phyloP scores from a whole-genome alignment of 2,329 filamentous ascomycete species.

The Fusarium tanahbumbuense region DNA sequence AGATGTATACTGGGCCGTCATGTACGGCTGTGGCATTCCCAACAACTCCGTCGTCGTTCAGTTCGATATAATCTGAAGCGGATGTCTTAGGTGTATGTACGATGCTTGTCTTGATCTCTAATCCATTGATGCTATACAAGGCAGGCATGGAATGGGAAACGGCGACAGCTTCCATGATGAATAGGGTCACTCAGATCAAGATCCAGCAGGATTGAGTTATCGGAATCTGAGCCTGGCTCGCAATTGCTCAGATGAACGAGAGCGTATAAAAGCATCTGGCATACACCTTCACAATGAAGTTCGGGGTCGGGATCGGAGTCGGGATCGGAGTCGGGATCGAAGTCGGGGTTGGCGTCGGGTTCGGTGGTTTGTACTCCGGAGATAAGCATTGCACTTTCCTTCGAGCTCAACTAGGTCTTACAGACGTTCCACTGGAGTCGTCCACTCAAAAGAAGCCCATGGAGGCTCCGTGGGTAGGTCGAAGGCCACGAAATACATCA shows the following conservation, averaged over 20 bases:
- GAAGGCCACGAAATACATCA: too few relatives aligned
- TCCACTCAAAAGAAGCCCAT: neutral
- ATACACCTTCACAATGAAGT: neutral
- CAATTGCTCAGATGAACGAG: neutral
- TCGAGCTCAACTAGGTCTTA: neutral
- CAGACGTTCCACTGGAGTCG: neutral
- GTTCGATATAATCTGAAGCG: neutral
- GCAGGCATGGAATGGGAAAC: constrained; percentile 1
- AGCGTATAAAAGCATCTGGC: neutral
- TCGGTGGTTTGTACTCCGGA: neutral
- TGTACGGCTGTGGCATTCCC: constrained; percentile 10
- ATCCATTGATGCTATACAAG: neutral
- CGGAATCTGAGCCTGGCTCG: neutral
- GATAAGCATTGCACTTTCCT: neutral
- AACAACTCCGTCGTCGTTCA: neutral
- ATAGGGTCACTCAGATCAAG: too few relatives aligned
- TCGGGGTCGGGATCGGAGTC: constrained; percentile 1
- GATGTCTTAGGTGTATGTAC: constrained; percentile 1
- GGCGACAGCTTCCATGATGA: constrained; percentile 5
- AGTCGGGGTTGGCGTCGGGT: neutral
- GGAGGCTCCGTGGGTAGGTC: too few relatives aligned
- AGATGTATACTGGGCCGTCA: constrained; percentile 18
- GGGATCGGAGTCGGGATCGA: constrained; percentile 2
- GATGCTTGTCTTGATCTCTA: constrained; percentile 16
- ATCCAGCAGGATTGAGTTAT: neutral